Percentiles rank a stretch among this genome's conserved stretches.
Conservation (phyloP, 495 filamentous ascomycete species). For the Lichenothelia convexa region DNA sequence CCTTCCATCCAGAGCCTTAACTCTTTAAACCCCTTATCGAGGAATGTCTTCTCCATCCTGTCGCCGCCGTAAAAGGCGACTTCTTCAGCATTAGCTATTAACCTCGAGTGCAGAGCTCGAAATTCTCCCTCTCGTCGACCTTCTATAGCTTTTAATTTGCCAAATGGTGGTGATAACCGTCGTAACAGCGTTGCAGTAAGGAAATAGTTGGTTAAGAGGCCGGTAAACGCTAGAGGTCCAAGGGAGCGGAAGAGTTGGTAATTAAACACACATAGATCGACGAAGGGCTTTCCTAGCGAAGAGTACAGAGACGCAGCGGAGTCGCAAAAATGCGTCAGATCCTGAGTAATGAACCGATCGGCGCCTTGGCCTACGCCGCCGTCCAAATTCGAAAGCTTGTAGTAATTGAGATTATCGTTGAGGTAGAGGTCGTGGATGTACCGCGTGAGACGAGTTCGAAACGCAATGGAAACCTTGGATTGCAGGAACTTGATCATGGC, state of each 20-base stretch:
- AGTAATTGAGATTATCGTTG: constrained; percentile 85
- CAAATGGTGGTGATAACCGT: constrained; percentile 81
- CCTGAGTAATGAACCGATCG: constrained; percentile 96
- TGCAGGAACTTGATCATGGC: constrained; percentile 97
- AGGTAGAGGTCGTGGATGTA: constrained; percentile 98
- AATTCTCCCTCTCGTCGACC: constrained; percentile 89
- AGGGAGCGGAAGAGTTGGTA: constrained; percentile 88
- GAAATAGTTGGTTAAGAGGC: constrained; percentile 80
- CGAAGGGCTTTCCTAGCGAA: constrained; percentile 85
- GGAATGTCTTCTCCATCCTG: constrained; percentile 75
- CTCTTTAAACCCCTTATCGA: constrained; percentile 78
- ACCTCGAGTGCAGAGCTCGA: constrained; percentile 65
- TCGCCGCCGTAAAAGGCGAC: constrained; percentile 97
- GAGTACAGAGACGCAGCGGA: constrained; percentile 89
- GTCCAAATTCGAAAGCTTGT: constrained; percentile 86
- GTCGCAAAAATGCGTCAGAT: constrained; percentile 85
- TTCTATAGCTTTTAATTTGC: constrained; percentile 88
- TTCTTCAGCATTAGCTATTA: constrained; percentile 95
- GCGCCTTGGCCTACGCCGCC: constrained; percentile 80
- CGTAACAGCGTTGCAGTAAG: constrained; percentile 75
- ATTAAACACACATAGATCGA: constrained; percentile 92
- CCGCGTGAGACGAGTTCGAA: constrained; percentile 84
- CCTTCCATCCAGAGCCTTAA: constrained; percentile 90
- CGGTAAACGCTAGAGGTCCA: constrained; percentile 71
- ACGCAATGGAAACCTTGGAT: constrained; percentile 93